Base-by-base conservation (phyloP, 2,329 filamentous ascomycete species). In the Diplodia intermedia region DNA sequence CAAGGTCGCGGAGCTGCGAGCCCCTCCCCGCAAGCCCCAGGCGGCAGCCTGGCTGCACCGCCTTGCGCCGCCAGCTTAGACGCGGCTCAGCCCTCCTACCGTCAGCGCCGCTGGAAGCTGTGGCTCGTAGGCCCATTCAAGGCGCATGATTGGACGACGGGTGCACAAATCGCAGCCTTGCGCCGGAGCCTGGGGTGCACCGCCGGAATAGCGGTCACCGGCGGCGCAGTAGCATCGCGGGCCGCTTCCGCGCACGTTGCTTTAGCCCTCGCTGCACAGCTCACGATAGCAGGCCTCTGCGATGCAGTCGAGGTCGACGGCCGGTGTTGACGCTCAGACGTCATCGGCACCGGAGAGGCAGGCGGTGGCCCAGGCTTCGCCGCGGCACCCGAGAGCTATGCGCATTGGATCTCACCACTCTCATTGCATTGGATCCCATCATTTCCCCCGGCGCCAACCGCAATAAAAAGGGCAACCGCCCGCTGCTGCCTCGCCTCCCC, bases 341-440 rank as follows among this genome's bases (percentile, higher is more conserved):
- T 31, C 31, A 38, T 31, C 43, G 60, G 43, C 47, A 38, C 29
- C 26, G 57, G 33, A 49, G 7, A 33, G 55, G 57, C 20, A 7
- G 11, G 36, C 23, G 40, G 33, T 63, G 60, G 60, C 60, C 60
- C 60, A 38, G 60, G 60, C 60, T 36, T n/a, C 60, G 60, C 60
- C 43, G 60, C 26, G 43, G 60, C 47, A 63, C 52, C 60, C 62
- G 62, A 47, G 33, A 29, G 26, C 36, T 20, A 18, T n/a, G 65
- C 26, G 40, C 54, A 29, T 26, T 4, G 26, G 26, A 26, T 53
- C 66, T 67, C 56, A 53, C 66, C 55, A 60, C 66, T 61, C 20
- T 67, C 65, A 20, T 36, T 62, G 47, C 66, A 62, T 36, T 62
- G 47, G 56, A 62, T 52, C 66, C 43, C 40, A 67, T 53, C 40